Evolutionary conservation across 108 stramenopile genomes (phyloP).

Genomic region (Cyclotella kingstonii): DNA sequence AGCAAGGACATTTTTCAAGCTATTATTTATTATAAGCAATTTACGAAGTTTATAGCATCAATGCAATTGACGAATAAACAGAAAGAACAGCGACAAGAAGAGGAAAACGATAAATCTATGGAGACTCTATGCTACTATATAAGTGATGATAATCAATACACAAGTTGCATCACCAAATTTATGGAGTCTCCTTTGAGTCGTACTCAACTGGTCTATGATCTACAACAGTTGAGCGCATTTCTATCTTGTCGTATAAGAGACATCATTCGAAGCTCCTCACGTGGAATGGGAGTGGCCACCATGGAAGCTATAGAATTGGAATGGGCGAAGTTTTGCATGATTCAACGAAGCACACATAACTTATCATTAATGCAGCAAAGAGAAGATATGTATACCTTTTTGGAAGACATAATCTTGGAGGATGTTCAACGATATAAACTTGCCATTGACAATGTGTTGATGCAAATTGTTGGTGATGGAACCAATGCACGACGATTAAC

Average conservation of each 20-base stretch:
- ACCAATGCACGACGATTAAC: constrained; percentile 14
- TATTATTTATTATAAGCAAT: constrained; percentile 11
- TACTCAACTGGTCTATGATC: constrained; percentile 14
- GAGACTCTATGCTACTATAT: constrained; percentile 9
- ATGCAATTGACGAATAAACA: constrained; percentile 1
- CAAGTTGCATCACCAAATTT: constrained; percentile 7
- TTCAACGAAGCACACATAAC: not conserved
- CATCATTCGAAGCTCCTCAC: not conserved
- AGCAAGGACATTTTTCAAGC: constrained; percentile 1
- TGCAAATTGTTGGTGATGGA: constrained; percentile 27
- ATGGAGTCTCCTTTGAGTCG: constrained; percentile 9
- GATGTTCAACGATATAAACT: constrained; percentile 7
- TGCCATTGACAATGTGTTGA: constrained; percentile 2
- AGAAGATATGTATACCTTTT: not conserved
- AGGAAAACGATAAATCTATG: not conserved
- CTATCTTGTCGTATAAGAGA: constrained; percentile 18
- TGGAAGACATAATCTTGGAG: constrained; percentile 1
- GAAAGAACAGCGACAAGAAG: not conserved
- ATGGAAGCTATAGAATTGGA: constrained; percentile 23
- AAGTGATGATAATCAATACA: not conserved
- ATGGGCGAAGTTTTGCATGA: constrained; percentile 21
- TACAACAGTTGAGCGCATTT: constrained; percentile 22
- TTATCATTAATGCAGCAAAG: not conserved
- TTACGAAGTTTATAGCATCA: constrained; percentile 15
- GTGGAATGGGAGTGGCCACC: constrained; percentile 8